These are phyloP conservation scores for Rutstroemia sp. DNA, from an alignment of 2,329 filamentous ascomycete species.

Conservation along the genomic window DNA sequence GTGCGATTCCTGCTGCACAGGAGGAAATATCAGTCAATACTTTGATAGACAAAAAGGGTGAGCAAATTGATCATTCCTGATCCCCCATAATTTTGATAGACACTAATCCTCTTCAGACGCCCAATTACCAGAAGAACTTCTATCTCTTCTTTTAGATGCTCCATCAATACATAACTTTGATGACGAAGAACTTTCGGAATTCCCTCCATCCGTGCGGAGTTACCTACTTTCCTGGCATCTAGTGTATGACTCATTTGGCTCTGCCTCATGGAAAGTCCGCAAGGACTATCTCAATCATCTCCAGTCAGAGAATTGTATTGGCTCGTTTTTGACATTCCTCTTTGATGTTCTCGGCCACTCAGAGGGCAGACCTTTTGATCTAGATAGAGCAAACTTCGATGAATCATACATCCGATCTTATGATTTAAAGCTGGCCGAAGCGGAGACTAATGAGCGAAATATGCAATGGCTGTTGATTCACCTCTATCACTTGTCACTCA, in stretches of 20 bases:
- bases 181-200: slow-evolving; percentile 57
- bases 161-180: slow-evolving; percentile 63
- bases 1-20: slow-evolving; percentile 69
- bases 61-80: slow-evolving; percentile 7
- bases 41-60: slow-evolving; percentile 59
- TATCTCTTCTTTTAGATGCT: slow-evolving; percentile 75
- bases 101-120: slow-evolving; percentile 39
- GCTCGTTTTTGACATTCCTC: slow-evolving; percentile 65
- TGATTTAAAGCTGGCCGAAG: slow-evolving; percentile 43
- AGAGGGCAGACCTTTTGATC: slow-evolving; percentile 63
- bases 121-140: slow-evolving; percentile 71
- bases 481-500: slow-evolving; percentile 75
- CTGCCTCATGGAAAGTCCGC: slow-evolving; percentile 74
- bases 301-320: slow-evolving; percentile 63
- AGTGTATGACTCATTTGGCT: slow-evolving; percentile 76
- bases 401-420: slow-evolving; percentile 48
- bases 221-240: slow-evolving; percentile 89
- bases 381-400: slow-evolving; percentile 60
- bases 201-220: slow-evolving; percentile 63
- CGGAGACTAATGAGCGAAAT: slow-evolving; percentile 61
- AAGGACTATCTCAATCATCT: slow-evolving; percentile 73
- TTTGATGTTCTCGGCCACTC: slow-evolving; percentile 82
- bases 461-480: slow-evolving; percentile 80
- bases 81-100: slow-evolving; percentile 5
- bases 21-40: slow-evolving; percentile 76